Percentiles rank a stretch among this genome's conserved stretches.
Conservation (phyloP, 2,329 filamentous ascomycete species). For the Talaromyces sp. region DNA sequence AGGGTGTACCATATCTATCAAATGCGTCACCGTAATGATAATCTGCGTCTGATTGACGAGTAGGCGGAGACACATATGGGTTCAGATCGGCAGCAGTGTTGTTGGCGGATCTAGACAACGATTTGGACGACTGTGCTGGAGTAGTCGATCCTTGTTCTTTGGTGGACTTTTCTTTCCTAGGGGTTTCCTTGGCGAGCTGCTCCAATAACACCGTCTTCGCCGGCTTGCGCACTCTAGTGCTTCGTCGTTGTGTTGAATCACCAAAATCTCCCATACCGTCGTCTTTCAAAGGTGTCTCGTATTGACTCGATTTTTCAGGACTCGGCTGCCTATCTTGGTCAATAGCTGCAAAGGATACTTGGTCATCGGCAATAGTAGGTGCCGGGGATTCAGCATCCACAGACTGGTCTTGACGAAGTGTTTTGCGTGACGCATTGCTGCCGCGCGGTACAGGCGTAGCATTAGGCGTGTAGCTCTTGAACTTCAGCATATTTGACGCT, state of each 20-base stretch:
- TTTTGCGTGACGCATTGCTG: conserved; percentile 2
- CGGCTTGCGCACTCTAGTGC: conserved; percentile 17
- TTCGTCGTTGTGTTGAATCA: conserved; percentile 17
- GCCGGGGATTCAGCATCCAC: conserved; percentile 7
- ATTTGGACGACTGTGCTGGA: not conserved
- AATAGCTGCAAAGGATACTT: not conserved
- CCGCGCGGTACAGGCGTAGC: conserved; percentile 7
- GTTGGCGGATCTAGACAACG: not conserved
- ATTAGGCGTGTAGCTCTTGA: conserved; percentile 19
- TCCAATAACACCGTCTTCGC: conserved; percentile 1
- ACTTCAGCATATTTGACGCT: conserved; percentile 8
- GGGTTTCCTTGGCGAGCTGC: conserved; percentile 7
- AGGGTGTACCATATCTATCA: conserved; percentile 21
- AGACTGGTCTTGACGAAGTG: conserved; percentile 12
- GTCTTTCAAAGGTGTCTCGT: conserved; percentile 12
- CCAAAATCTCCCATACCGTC: not conserved
- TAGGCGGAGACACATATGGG: not conserved
- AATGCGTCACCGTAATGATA: not conserved
- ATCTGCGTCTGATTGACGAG: conserved; percentile 1
- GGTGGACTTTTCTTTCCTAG: not conserved
- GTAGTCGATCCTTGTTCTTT: not conserved
- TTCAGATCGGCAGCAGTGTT: not conserved
- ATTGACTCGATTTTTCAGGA: conserved; percentile 1
- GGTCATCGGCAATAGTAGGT: conserved; percentile 13
- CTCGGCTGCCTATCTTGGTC: conserved; percentile 11